Base-by-base conservation (phyloP, 1,284 basidiomycete genomes). In the Malassezia globosa region DNA sequence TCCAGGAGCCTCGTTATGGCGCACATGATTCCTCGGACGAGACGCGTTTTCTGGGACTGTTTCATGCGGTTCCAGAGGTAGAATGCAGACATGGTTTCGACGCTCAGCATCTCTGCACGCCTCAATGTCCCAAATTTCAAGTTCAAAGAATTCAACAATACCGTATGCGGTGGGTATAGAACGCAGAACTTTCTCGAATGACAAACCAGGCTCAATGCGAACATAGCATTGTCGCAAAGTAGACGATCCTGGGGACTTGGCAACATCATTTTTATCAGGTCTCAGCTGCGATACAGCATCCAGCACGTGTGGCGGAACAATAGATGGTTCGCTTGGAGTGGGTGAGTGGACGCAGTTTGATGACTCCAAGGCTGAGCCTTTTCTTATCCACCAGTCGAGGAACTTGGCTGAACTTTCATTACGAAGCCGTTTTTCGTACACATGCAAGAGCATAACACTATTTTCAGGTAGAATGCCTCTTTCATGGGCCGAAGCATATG, bases 341-440 rank as follows among this genome's bases (percentile, higher is more conserved):
- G n/a, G n/a, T n/a, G n/a, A n/a, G n/a, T n/a, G n/a, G n/a, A n/a
- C n/a, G n/a, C n/a, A n/a, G n/a, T n/a, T n/a, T n/a, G n/a, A n/a
- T n/a, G n/a, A n/a, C 21, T 51, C 38, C 7, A 41, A 22, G 3
- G 43, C 31, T 0, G 49, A 37, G 2, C 49, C 49, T 42, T 51
- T 51, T 8, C 49, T 42, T 3, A 25, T 5, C 49, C 49, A 51
- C 49, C 49, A 51, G 26, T 51, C 49, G 3, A 51, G 25, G 37
- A 37, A 51, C 22, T 42, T 43, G 14, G 43, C 13, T 4, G 43
- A 41, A 11, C 35, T 51, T 31, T 51, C 49, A 18, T 51, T 51
- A 4, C 49, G 49, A 14, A 51, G 38, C 14, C 49, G 49, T 14
- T 33, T n/a, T 7, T 36, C 37, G 19, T 51, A 51, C 11, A 51